These are phyloP conservation scores for Myxozyma kluyveri DNA, from an alignment of 805 yeast genomes.

Conservation along the genomic window DNA sequence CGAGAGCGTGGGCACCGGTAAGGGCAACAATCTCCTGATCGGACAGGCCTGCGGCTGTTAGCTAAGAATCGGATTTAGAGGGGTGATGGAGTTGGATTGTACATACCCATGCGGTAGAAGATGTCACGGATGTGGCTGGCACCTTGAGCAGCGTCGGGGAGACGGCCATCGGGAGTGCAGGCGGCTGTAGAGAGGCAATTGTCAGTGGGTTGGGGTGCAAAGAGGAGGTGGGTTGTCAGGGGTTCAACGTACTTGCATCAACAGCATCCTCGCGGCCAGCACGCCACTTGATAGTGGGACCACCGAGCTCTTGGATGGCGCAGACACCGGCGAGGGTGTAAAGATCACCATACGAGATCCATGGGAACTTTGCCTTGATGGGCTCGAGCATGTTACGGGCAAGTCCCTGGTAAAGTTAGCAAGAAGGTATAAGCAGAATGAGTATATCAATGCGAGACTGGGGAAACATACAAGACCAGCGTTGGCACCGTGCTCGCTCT, in stretches of 20 bases:
- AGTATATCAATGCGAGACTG: neutral
- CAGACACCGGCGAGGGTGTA: constrained; percentile 71
- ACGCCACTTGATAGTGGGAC: constrained; percentile 67
- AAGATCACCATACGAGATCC: constrained; percentile 63
- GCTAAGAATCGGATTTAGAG: neutral
- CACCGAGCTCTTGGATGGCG: constrained; percentile 62
- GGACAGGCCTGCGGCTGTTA: constrained; percentile 46
- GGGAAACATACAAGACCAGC: constrained; percentile 43
- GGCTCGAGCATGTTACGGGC: constrained; percentile 59
- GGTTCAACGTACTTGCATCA: constrained; percentile 27
- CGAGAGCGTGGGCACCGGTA: constrained; percentile 61
- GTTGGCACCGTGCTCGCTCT: constrained; percentile 40
- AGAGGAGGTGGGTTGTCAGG: no score
- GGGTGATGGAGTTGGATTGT: neutral
- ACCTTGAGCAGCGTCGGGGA: constrained; percentile 59
- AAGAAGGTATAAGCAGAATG: neutral
- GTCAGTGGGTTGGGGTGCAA: neutral
- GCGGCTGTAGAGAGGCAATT: constrained; percentile 17
- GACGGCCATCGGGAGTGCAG: constrained; percentile 61
- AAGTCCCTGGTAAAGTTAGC: constrained; percentile 33
- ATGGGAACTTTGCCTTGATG: constrained; percentile 55
- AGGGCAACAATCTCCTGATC: constrained; percentile 63
- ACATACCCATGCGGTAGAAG: constrained; percentile 48
- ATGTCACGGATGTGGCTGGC: constrained; percentile 53
- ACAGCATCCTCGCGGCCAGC: constrained; percentile 60